Percentiles rank a stretch among this genome's conserved stretches.
Conservation (phyloP, 1,139 yeast species). For the Taphrina wiesneri region DNA sequence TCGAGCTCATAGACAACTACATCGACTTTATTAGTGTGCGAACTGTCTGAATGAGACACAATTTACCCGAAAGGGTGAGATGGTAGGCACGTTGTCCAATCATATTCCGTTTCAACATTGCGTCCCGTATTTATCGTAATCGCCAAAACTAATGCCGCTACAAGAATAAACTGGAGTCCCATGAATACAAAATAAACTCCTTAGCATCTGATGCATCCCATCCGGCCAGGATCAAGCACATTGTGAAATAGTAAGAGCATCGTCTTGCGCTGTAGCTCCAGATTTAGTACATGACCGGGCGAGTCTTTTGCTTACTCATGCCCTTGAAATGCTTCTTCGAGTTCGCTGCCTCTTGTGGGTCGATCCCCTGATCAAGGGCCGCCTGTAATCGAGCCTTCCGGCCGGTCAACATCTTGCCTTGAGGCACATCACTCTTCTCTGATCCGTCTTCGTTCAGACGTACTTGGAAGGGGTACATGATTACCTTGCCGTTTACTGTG, state of each 20-base stretch:
- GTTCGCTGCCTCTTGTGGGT: conserved; percentile 23
- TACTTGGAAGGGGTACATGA: conserved; percentile 33
- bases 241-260: too few relatives aligned
- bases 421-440: conserved; percentile 15
- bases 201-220: not conserved
- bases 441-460: conserved; percentile 34
- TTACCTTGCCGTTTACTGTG: conserved; percentile 32
- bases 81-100: conserved; percentile 4
- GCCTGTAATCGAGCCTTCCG: conserved; percentile 34
- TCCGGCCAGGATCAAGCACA: not conserved
- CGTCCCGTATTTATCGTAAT: not conserved
- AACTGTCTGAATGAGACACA: not conserved
- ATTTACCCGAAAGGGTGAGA: not conserved
- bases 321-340: conserved; percentile 36
- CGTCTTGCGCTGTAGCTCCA: not conserved
- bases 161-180: not conserved
- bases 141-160: not conserved
- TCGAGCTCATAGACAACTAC: not conserved
- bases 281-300: conserved; percentile 24
- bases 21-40: not conserved
- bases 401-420: conserved; percentile 34
- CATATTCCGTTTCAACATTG: not conserved
- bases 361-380: conserved; percentile 27
- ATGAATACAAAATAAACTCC: not conserved
- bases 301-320: conserved; percentile 31